A percentile compares a stretch with the other conserved stretches of the same genome.
phyloP scores from a whole-genome alignment of 2,329 filamentous ascomycete genomes.

The Xylaria digitata region DNA sequence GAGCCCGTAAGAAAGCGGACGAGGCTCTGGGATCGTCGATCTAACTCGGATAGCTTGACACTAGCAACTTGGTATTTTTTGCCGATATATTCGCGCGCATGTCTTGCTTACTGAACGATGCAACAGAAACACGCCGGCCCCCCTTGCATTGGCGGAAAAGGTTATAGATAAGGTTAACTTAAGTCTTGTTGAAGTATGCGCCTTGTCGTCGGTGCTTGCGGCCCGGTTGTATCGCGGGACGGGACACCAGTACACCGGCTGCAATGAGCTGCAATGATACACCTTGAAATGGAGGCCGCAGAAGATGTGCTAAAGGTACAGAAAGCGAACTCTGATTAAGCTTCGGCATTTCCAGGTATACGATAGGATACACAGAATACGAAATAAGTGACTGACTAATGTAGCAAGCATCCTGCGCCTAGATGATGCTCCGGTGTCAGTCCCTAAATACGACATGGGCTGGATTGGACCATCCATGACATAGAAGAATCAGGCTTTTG shows the following conservation, averaged over 20 bases:
- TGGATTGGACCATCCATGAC: background rate
- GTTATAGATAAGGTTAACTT: background rate
- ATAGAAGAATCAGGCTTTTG: background rate
- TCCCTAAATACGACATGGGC: background rate
- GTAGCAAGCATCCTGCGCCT: background rate
- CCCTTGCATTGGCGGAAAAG: background rate
- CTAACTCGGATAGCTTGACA: too few species aligned
- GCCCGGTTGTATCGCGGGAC: background rate
- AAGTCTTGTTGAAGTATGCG: background rate
- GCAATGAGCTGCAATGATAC: constrained; percentile 18
- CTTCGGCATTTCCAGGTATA: constrained; percentile 1
- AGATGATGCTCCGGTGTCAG: background rate
- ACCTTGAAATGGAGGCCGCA: constrained; percentile 19
- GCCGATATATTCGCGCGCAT: constrained; percentile 6
- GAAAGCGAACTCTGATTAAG: constrained; percentile 8
- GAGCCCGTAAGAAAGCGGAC: too few species aligned
- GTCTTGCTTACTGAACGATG: background rate
- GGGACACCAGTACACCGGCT: constrained; percentile 2
- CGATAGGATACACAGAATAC: constrained; percentile 5
- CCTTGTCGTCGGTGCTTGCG: background rate
- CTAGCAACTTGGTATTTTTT: background rate
- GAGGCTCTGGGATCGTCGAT: too few species aligned
- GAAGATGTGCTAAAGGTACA: background rate
- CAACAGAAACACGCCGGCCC: background rate
- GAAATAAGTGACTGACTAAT: background rate